Conservation (phyloP, 108 stramenopile genomes). For the Epithemia pelagica region DNA sequence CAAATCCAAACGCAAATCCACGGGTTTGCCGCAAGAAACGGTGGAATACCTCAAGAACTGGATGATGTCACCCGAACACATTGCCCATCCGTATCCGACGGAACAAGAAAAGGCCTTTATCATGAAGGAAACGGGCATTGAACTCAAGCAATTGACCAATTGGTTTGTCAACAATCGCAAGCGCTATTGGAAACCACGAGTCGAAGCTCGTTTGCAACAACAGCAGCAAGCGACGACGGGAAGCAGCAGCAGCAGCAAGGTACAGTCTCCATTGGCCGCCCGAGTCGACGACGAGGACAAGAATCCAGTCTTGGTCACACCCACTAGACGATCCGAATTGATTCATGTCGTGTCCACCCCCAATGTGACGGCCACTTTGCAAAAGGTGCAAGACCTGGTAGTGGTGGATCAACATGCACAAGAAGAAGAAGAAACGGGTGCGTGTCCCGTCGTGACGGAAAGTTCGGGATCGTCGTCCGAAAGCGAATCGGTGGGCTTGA, state of each 20-base stretch:
- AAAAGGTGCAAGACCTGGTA: no score
- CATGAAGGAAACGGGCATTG: conserved; percentile 83
- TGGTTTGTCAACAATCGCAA: conserved; percentile 95
- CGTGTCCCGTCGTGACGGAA: neutral
- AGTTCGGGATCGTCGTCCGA: neutral
- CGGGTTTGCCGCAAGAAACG: conserved; percentile 65
- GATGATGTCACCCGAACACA: conserved; percentile 89
- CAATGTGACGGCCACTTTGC: neutral
- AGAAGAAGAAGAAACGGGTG: neutral
- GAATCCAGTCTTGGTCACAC: neutral
- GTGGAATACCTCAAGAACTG: conserved; percentile 88
- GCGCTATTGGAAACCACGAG: conserved; percentile 82
- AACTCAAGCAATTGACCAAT: conserved; percentile 87
- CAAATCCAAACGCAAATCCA: conserved; percentile 36
- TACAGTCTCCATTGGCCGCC: neutral
- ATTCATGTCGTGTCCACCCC: neutral
- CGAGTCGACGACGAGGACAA: neutral
- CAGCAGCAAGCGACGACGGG: conserved; percentile 9
- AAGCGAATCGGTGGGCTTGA: neutral
- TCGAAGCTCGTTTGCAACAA: conserved; percentile 64
- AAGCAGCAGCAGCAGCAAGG: conserved; percentile 2
- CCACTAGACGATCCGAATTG: neutral
- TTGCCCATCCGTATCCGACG: conserved; percentile 90
- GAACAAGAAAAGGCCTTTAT: conserved; percentile 86
- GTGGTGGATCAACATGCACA: neutral